Conservation (phyloP, 2,329 filamentous ascomycete genomes). For the Cladosporium sp. region DNA sequence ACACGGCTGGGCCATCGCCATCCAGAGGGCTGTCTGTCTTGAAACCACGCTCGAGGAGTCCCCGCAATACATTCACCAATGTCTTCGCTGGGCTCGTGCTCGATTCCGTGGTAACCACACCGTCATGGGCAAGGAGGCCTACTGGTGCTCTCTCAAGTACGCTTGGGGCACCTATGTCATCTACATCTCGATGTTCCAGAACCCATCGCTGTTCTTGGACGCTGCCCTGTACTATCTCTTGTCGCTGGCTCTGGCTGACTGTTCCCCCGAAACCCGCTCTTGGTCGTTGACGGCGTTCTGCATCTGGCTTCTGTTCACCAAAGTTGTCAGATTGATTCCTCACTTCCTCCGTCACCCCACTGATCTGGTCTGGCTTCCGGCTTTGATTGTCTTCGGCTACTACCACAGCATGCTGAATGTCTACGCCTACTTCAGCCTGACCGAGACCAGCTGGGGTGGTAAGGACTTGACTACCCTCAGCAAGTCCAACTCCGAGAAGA, state of each 20-base stretch:
- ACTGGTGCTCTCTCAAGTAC: slow-evolving; percentile 34
- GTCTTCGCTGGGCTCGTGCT: slow-evolving; percentile 55
- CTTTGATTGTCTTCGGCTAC: slow-evolving; percentile 54
- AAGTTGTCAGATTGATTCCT: slow-evolving; percentile 54
- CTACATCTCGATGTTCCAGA: slow-evolving; percentile 51
- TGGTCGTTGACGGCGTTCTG: slow-evolving; percentile 4
- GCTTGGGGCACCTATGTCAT: slow-evolving; percentile 56
- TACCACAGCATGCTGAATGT: slow-evolving; percentile 56
- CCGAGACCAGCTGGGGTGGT: slow-evolving; percentile 29
- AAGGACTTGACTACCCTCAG: slow-evolving; percentile 19
- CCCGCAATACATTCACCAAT: slow-evolving; percentile 50
- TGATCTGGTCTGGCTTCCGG: slow-evolving; percentile 50
- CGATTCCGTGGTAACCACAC: slow-evolving; percentile 55
- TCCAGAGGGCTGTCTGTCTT: slow-evolving; percentile 51
- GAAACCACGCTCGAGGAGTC: slow-evolving; percentile 51
- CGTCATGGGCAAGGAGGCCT: slow-evolving; percentile 38
- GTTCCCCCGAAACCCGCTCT: background rate
- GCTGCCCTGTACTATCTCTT: slow-evolving; percentile 36
- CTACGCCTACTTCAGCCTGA: slow-evolving; percentile 49
- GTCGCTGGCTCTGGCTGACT: slow-evolving; percentile 20
- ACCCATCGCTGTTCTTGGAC: slow-evolving; percentile 56
- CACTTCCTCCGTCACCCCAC: slow-evolving; percentile 50
- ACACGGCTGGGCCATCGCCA: slow-evolving; percentile 49
- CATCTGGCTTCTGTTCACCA: slow-evolving; percentile 51
- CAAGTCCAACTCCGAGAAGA: background rate